These are phyloP conservation scores for Aspergillus kassunensis DNA, from an alignment of 495 filamentous ascomycete species.

Conservation along the genomic window DNA sequence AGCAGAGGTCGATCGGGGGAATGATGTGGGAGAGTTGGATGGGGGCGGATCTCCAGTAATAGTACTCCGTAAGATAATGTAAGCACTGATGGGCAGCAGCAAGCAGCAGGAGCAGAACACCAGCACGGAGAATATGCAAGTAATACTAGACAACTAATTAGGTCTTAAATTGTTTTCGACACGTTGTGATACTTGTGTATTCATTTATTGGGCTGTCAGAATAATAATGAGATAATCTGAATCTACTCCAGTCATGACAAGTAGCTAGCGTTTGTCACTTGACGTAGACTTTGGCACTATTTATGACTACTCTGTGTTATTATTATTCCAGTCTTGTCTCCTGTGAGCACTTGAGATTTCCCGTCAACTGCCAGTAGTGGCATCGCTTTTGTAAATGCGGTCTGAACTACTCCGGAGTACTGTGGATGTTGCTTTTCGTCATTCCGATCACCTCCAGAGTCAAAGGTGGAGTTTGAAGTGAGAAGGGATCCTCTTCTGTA, in stretches of 20 bases:
- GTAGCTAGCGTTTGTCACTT: constrained; percentile 2
- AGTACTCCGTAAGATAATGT: constrained; percentile 27
- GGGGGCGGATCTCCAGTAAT: constrained; percentile 21
- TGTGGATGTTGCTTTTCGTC: constrained; percentile 17
- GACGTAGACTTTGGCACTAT: neutral
- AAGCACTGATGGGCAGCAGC: constrained; percentile 22
- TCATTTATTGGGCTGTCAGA: too few relatives aligned
- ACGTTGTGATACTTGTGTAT: too few relatives aligned
- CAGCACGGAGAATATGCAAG: constrained; percentile 12
- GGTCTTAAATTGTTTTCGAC: constrained; percentile 7
- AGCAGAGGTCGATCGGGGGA: constrained; percentile 24
- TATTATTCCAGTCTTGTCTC: neutral
- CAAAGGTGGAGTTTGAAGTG: constrained; percentile 1
- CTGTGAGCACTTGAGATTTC: neutral
- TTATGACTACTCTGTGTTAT: neutral
- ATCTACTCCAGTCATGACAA: neutral
- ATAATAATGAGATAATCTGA: neutral
- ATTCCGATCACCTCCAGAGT: constrained; percentile 6
- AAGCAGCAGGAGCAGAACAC: constrained; percentile 7
- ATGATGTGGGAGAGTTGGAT: constrained; percentile 26
- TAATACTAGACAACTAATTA: constrained; percentile 12
- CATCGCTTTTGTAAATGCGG: neutral
- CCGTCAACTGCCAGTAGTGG: neutral
- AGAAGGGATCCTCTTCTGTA: constrained; percentile 1
- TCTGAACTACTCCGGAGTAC: neutral